These are phyloP conservation scores for Lyophyllum shimeji DNA, from an alignment of 768 basidiomycete genomes.

Conservation along the genomic window DNA sequence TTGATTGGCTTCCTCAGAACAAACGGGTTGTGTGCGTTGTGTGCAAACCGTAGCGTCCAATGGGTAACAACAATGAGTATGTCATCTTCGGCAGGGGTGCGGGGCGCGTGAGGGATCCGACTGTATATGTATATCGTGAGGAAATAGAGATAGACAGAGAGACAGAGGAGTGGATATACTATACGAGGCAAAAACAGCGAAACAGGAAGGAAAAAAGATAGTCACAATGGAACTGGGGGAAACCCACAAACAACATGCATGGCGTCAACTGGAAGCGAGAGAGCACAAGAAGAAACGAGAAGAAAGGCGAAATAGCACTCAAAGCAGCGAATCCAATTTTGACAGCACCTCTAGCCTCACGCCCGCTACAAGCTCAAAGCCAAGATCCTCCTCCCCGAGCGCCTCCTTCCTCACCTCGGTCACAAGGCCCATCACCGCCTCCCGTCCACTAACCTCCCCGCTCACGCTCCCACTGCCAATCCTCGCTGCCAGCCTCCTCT, in stretches of 20 bases:
- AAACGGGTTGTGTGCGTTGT: no score
- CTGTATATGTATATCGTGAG: not conserved
- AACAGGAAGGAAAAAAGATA: not conserved
- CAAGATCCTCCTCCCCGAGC: conserved; percentile 70
- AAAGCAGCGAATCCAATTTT: conserved; percentile 86
- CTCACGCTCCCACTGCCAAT: conserved; percentile 57
- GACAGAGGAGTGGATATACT: no score
- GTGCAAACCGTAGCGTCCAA: no score
- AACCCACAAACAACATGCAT: no score
- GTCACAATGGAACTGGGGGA: not conserved
- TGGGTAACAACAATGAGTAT: conserved; percentile 5
- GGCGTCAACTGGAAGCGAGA: not conserved
- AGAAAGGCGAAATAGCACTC: no score
- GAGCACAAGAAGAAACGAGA: not conserved
- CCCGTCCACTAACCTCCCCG: conserved; percentile 48
- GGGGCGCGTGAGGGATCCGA: not conserved
- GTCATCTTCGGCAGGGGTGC: not conserved
- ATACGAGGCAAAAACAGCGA: not conserved
- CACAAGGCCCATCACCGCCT: conserved; percentile 73
- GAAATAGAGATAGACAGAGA: not conserved
- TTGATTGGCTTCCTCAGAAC: no score
- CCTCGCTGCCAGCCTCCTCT: conserved; percentile 38
- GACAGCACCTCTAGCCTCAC: conserved; percentile 93
- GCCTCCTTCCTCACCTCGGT: conserved; percentile 75
- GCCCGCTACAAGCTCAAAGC: conserved; percentile 89